A percentile compares a stretch with the other conserved stretches of the same genome.
Conservation (phyloP, 352 stramenopile genomes). For the Phytophthora agathidicida region DNA sequence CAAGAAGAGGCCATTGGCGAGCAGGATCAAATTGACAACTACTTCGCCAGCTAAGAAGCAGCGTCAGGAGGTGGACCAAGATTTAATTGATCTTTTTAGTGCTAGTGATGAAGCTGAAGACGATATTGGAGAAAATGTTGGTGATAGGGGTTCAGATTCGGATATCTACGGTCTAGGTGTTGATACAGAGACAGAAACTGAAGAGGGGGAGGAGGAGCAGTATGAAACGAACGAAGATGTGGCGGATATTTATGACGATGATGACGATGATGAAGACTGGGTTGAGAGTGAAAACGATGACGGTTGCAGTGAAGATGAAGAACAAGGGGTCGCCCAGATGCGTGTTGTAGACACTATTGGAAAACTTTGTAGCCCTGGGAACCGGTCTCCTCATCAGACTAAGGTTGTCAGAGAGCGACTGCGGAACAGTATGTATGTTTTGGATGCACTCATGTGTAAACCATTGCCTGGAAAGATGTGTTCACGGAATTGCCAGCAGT, state of each 20-base stretch:
- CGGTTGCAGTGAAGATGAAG: background rate
- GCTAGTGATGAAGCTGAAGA: conserved; percentile 20
- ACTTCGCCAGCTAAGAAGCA: background rate
- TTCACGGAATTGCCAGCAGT: conserved; percentile 41
- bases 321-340: background rate
- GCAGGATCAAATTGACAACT: background rate
- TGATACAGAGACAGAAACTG: conserved; percentile 7
- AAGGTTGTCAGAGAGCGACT: conserved; percentile 57
- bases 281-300: conserved; percentile 8
- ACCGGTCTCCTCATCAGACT: conserved; percentile 45
- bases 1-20: background rate
- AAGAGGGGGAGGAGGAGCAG: conserved; percentile 18
- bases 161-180: background rate
- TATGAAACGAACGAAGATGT: background rate
- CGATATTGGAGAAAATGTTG: no score
- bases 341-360: conserved; percentile 40
- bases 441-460: conserved; percentile 57
- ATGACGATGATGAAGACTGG: conserved; percentile 9
- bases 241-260: background rate
- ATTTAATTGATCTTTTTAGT: conserved; percentile 12
- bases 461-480: conserved; percentile 47
- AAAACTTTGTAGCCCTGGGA: conserved; percentile 49
- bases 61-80: background rate
- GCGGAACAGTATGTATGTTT: conserved; percentile 52
- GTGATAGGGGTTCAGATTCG: conserved; percentile 3